Evolutionary conservation across 2,329 filamentous ascomycete species (phyloP), one percentile per base, ranked within the genome.

Genomic region (Pseudocercospora fuligena): DNA sequence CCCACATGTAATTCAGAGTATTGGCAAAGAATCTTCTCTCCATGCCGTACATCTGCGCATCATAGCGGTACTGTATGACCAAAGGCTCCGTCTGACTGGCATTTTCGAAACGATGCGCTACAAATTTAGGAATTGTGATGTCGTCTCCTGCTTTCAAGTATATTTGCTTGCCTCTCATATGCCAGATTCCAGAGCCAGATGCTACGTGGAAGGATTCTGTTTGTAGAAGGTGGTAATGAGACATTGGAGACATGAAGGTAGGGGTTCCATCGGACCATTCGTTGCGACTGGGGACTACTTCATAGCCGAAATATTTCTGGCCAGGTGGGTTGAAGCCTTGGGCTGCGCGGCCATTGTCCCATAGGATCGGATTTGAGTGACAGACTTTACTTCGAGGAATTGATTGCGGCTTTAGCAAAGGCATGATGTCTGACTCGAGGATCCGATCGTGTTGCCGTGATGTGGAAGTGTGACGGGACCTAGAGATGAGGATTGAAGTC

Each of bases 151-250:
- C 62, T 27, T 31, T 31, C 7, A 68, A 64, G 16, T 57, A 25
- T 23, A 61, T 62, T n/a, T 54, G 47, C 47, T 69, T 56, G 40
- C 64, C 66, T 29, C 56, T 11, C 11, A 66, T 29, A 36, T 70
- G 66, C 64, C 68, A 71, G 19, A 66, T 51, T 4, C 66, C 69
- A 23, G 40, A 54, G n/a, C 69, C 67, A 12, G 60, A 63, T 19
- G 61, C 63, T 40, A 71, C 56, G 53, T 68, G 40, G 61, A 71
- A 71, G 16, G 57, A 59, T 29, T 69, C 69, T 16, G 61, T 67
- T 61, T 71, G 67, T 21, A 71, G 61, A 43, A 70, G 63, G 36
- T 71, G 69, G 49, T 60, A 66, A 43, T 71, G 67, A 12, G 66
- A 43, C 4, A 65, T 27, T 5, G 69, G 65, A 11, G 67, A 59